Base-by-base conservation (phyloP, 768 basidiomycete genomes). In the Cystofilobasidium macerans region DNA sequence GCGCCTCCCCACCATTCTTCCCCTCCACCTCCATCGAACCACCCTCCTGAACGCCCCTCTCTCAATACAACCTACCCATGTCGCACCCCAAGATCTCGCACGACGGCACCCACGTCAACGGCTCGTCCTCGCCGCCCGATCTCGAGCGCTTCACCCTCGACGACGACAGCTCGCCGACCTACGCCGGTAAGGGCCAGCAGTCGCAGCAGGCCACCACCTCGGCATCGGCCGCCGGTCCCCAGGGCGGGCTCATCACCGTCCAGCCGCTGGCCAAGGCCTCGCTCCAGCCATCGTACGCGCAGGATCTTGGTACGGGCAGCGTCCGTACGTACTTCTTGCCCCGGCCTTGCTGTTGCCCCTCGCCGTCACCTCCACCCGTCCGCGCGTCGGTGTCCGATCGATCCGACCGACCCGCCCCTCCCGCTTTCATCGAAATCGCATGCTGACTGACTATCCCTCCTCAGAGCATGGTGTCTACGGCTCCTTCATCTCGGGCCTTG, bases 211-310 rank as follows among this genome's bases (percentile, higher is more conserved):
- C 45, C 22, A n/a, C 45, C 45, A 5, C 43, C 20, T 45, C 48
- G n/a, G n/a, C n/a, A n/a, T n/a, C n/a, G n/a, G n/a, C n/a, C 18
- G 48, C 18, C 48, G 48, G 7, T 6, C 48, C 24, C 48, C 26
- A 53, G 48, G 80, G 82, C 66, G 75, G n/a, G n/a, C n/a, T 89
- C 76, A 86, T 90, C 69, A 79, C 78, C 64, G 89, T 92, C n/a
- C 87, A 92, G 74, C 89, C 89, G 1, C 78, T 91, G 77, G 87
- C 85, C 8, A 61, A 22, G 64, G 20, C 30, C 38, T 71, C 73
- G 33, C 76, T 74, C 73, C 75, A 95, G 86, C 90, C 88, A 2
- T 90, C 88, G 0, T 95, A 97, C 75, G 84, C 91, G 2, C 91
- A 97, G 77, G 89, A 93, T 75, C 77, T 91, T 48, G 90, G 91